Conservation (phyloP, 169 alveolate genomes). For the Plasmodium fragile region DNA sequence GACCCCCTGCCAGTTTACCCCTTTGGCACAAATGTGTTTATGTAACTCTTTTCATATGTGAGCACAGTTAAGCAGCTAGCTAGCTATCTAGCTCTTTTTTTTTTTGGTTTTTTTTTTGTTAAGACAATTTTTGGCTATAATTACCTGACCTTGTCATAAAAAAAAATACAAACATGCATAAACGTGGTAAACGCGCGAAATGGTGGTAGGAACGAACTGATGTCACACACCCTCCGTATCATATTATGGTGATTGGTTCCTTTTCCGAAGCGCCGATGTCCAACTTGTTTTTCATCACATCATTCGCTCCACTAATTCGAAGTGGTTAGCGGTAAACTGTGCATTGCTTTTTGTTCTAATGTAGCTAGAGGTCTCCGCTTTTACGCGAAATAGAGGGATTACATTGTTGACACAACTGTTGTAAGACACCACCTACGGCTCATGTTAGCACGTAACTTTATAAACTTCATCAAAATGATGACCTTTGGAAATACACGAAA, state of each 20-base stretch:
- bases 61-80: not conserved
- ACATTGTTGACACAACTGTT: not conserved
- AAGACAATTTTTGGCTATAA: not conserved
- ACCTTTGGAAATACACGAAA: not conserved
- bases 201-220: not conserved
- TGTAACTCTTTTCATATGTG: not conserved
- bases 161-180: not conserved
- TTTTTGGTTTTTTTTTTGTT: not conserved
- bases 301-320: not conserved
- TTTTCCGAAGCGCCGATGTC: not conserved
- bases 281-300: not conserved
- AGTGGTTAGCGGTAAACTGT: not conserved
- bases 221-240: not conserved
- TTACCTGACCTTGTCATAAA: not conserved
- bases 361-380: not conserved
- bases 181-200: not conserved
- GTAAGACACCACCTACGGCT: not conserved
- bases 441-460: not conserved
- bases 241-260: not conserved
- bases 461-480: not conserved
- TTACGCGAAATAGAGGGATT: not conserved
- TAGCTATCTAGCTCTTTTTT: not conserved
- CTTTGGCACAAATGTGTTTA: not conserved
- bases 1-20: not conserved
- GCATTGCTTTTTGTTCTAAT: not conserved